Base-by-base conservation (phyloP, 495 filamentous ascomycete genomes). In the Talaromyces stipitatus region DNA sequence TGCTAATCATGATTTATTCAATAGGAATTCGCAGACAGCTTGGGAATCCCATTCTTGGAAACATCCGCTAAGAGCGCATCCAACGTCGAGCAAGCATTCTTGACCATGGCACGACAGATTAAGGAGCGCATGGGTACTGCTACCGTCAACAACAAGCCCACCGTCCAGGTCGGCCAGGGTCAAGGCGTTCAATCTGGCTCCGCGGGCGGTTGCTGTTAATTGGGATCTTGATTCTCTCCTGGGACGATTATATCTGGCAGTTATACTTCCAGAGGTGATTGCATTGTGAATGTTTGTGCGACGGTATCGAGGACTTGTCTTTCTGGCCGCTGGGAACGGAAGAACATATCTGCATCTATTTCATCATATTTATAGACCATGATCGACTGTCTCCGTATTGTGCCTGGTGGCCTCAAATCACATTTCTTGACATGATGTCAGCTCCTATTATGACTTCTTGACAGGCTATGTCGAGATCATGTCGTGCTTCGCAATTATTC, bases 111-210 rank as follows among this genome's bases (percentile, higher is more conserved):
- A 55, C 88, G 94, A 73, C 92, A 97, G 71, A 97, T 99, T 78
- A 99, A 99, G 83, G 95, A 99, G 78, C 86, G 95, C 62, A 97
- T 97, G 94, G 94, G 94, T 66, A 96, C 90, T 58, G 89, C 91
- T 23, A 92, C 91, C 58, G 90, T 91, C 74, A 95, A 97, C 80
- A 96, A 95, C 80, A 99, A 99, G 79, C 91, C 92, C 54, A 95
- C 90, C 59, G 91, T 99, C 67, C 90, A 95, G 65, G 94, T 99
- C 60, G 86, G 89, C 47, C 87, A 89, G 68, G 95, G 95, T 63
- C 90, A 94, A 71, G 91, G 92, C 66, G 92, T 97, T 63, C 89
- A 94, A 71, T 92, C 88, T 72, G 89, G 89, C 64, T 90, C 89
- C 56, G 88, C 84, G 61, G 85, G 89, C 63, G 90, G 92, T 64